These are phyloP conservation scores for Waltiozyma sp. DNA, from an alignment of 1,139 yeast species.

Conservation along the genomic window DNA sequence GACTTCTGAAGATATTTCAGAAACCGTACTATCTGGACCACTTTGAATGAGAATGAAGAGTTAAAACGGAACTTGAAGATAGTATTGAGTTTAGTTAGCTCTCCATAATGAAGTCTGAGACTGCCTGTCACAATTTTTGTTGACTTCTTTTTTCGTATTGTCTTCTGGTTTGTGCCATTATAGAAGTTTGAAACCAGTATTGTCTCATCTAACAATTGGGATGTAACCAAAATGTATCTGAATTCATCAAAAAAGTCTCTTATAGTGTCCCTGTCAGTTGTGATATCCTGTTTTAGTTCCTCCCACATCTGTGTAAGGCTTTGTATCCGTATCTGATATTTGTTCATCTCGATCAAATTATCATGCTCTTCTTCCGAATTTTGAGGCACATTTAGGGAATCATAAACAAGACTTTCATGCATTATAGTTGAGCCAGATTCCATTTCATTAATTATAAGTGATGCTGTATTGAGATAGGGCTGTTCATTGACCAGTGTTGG, in stretches of 20 bases:
- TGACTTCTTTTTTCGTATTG: slow-evolving; percentile 9
- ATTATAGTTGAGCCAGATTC: slow-evolving; percentile 6
- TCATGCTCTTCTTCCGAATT: not conserved
- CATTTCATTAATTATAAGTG: not conserved
- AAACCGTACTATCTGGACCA: not conserved
- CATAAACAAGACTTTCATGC: not conserved
- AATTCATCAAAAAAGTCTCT: slow-evolving; percentile 30
- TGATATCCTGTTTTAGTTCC: not conserved
- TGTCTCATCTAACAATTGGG: slow-evolving; percentile 29
- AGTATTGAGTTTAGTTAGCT: not conserved
- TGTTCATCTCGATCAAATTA: not conserved
- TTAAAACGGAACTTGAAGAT: not conserved
- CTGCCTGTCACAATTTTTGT: not conserved
- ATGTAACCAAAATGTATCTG: slow-evolving; percentile 30
- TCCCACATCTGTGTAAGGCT: not conserved
- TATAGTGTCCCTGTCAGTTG: not conserved
- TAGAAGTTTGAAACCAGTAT: slow-evolving; percentile 16
- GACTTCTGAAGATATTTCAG: not conserved
- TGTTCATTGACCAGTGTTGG: slow-evolving; percentile 17
- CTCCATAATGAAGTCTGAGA: not conserved
- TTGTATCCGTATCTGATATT: not conserved
- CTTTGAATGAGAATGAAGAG: not conserved
- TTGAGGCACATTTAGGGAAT: not conserved
- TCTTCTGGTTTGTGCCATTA: slow-evolving; percentile 2
- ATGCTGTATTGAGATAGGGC: not conserved